Evolutionary conservation across 768 basidiomycete species (phyloP).

Genomic region (Termitomyces sp.): DNA sequence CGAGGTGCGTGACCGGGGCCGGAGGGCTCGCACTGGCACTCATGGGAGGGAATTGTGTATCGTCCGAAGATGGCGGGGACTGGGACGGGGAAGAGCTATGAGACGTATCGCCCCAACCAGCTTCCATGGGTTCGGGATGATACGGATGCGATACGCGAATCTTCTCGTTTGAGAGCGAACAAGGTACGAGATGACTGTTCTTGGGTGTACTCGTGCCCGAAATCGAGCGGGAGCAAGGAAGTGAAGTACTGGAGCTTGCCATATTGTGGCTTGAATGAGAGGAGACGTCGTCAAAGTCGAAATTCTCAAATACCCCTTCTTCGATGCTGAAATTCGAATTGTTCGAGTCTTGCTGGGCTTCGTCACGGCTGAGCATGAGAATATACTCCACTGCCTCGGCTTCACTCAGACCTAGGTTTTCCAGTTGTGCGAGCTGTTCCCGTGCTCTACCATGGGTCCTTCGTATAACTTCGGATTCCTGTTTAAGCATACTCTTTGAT

Average conservation of each 20-base stretch:
- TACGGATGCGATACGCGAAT: conserved; percentile 49
- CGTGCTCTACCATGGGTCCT: conserved; percentile 40
- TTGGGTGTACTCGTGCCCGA: conserved; percentile 16
- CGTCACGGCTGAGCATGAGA: conserved; percentile 81
- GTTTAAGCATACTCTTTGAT: conserved; percentile 42
- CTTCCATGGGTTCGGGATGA: conserved; percentile 50
- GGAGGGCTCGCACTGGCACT: conserved; percentile 25
- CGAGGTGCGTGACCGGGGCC: neutral
- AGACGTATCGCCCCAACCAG: conserved; percentile 25
- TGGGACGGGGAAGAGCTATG: conserved; percentile 17
- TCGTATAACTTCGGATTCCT: conserved; percentile 36
- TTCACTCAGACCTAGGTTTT: conserved; percentile 67
- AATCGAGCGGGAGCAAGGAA: conserved; percentile 13
- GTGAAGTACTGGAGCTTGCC: neutral
- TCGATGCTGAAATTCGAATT: conserved; percentile 19
- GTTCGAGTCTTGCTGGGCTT: conserved; percentile 31
- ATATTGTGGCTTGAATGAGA: conserved; percentile 16
- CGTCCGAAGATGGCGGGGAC: conserved; percentile 23
- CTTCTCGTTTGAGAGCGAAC: conserved; percentile 41
- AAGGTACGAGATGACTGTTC: conserved; percentile 16
- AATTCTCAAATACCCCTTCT: conserved; percentile 56
- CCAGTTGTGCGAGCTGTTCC: conserved; percentile 52
- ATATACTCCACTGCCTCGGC: conserved; percentile 73
- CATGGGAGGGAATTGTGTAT: conserved; percentile 11
- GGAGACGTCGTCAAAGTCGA: conserved; percentile 30